Evolutionary conservation across 1,139 yeast species (phyloP).

Genomic region (Tardiomyces digboiensis): DNA sequence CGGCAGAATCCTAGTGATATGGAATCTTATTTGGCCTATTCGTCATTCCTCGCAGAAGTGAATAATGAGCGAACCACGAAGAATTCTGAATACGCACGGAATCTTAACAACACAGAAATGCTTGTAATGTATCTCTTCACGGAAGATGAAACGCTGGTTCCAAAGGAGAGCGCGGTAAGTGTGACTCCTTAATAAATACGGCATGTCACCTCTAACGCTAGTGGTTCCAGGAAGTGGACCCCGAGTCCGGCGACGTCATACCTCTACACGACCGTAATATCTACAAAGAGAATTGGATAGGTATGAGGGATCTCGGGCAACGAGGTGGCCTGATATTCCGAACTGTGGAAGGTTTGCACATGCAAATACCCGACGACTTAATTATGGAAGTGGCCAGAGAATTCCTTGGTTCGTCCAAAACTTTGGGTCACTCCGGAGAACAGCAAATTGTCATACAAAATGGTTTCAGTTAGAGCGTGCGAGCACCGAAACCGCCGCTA

Average conservation of each 20-base stretch:
- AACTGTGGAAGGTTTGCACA: slow-evolving; percentile 52
- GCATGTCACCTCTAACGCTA: slow-evolving; percentile 1
- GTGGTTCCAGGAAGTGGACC: slow-evolving; percentile 48
- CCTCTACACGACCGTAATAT: slow-evolving; percentile 13
- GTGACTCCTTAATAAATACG: not conserved
- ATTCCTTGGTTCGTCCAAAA: slow-evolving; percentile 25
- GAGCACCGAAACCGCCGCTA: too few relatives aligned
- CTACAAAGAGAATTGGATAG: slow-evolving; percentile 48
- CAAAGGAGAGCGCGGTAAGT: slow-evolving; percentile 49
- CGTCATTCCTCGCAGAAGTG: slow-evolving; percentile 49
- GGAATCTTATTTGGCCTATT: slow-evolving; percentile 39
- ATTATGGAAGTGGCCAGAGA: slow-evolving; percentile 31
- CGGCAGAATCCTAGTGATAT: slow-evolving; percentile 28
- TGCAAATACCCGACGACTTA: slow-evolving; percentile 47
- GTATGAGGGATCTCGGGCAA: slow-evolving; percentile 41
- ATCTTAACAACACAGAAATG: slow-evolving; percentile 36
- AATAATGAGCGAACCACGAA: slow-evolving; percentile 46
- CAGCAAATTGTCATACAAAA: too few relatives aligned
- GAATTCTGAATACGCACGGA: slow-evolving; percentile 33
- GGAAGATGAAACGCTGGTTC: slow-evolving; percentile 58
- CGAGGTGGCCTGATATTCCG: slow-evolving; percentile 38
- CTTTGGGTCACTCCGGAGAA: too few relatives aligned
- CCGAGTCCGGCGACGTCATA: not conserved
- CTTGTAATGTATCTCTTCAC: slow-evolving; percentile 53
- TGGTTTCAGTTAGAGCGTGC: too few relatives aligned